These are phyloP conservation scores for Lithospermum erythrorhizon DNA, from an alignment of 257 asterid genomes.

Conservation along the genomic window DNA sequence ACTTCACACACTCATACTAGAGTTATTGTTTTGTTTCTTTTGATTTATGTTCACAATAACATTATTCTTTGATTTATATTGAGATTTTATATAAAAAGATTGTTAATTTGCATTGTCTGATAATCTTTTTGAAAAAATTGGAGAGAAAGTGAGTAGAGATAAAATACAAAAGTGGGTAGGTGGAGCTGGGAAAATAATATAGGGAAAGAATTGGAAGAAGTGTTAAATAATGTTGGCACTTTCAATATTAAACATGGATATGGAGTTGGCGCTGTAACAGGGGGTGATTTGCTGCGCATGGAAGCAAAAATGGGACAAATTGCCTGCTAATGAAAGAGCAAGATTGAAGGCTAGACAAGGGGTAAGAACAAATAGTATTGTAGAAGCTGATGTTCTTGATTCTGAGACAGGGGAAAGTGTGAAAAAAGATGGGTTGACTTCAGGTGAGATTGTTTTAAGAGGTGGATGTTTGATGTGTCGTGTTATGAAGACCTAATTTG, in stretches of 20 bases:
- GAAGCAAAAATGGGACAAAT: constrained; percentile 8
- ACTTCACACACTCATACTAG: constrained; percentile 61
- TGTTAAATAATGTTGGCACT: constrained; percentile 94
- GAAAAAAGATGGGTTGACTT: constrained; percentile 1
- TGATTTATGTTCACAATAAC: too few species aligned
- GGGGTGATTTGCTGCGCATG: constrained; percentile 13
- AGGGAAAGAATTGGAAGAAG: constrained; percentile 30
- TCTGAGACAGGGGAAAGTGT: constrained; percentile 9
- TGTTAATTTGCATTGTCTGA: constrained; percentile 21
- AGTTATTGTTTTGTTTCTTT: constrained; percentile 49
- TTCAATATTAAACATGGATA: constrained; percentile 13
- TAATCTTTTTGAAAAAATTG: constrained; percentile 10
- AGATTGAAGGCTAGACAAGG: constrained; percentile 14
- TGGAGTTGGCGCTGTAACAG: constrained; percentile 16
- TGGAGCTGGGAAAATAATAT: constrained; percentile 27
- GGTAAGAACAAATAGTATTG: constrained; percentile 1
- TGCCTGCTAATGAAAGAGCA: constrained; percentile 9
- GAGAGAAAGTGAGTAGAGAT: constrained; percentile 17
- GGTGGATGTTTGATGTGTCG: constrained; percentile 19
- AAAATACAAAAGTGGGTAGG: constrained; percentile 35
- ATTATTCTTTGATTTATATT: too few species aligned
- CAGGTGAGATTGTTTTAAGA: constrained; percentile 19
- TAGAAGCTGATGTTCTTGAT: constrained; percentile 11
- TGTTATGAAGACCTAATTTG: too few species aligned
- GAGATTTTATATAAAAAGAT: constrained; percentile 3